A percentile compares a stretch with the other conserved stretches of the same genome.
Conservation (phyloP, 2,329 filamentous ascomycete species). For the Pseudocercospora pini-densiflorae region DNA sequence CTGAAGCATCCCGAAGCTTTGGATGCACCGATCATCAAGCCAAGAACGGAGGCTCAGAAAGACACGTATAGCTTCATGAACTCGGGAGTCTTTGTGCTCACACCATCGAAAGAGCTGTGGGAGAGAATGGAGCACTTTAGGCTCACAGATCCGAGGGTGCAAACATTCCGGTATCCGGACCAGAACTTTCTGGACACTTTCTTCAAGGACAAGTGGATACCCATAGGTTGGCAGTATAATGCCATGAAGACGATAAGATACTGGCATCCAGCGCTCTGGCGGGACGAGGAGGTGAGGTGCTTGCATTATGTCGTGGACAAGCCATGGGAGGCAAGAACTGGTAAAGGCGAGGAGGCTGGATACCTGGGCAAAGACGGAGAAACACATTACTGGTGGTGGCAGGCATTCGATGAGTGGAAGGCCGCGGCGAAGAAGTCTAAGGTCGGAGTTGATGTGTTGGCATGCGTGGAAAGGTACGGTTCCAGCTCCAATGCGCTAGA, state of each 20-base stretch:
- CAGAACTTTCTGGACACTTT: constrained; percentile 59
- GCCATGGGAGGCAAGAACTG: constrained; percentile 55
- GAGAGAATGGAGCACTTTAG: constrained; percentile 48
- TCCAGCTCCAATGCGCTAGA: neutral
- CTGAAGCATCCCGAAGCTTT: constrained; percentile 45
- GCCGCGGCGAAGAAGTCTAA: constrained; percentile 2
- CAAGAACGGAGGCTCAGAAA: constrained; percentile 38
- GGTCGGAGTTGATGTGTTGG: neutral
- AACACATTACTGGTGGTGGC: constrained; percentile 61
- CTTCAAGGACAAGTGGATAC: constrained; percentile 51
- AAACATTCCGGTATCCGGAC: constrained; percentile 56
- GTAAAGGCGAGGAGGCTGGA: constrained; percentile 50
- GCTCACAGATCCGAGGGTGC: constrained; percentile 44
- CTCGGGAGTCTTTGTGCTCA: constrained; percentile 57
- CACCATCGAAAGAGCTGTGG: constrained; percentile 47
- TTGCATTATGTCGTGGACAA: constrained; percentile 62
- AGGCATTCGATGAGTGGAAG: constrained; percentile 41
- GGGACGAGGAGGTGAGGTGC: constrained; percentile 53
- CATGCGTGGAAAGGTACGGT: neutral
- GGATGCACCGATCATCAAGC: constrained; percentile 32
- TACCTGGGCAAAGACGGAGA: constrained; percentile 57
- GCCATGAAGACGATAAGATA: constrained; percentile 60
- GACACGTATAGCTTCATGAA: constrained; percentile 52
- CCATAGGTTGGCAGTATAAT: constrained; percentile 57
- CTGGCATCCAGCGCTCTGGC: constrained; percentile 58